Conservation (phyloP, 371 early-diverging fungal species). For the Racocetra persica region DNA sequence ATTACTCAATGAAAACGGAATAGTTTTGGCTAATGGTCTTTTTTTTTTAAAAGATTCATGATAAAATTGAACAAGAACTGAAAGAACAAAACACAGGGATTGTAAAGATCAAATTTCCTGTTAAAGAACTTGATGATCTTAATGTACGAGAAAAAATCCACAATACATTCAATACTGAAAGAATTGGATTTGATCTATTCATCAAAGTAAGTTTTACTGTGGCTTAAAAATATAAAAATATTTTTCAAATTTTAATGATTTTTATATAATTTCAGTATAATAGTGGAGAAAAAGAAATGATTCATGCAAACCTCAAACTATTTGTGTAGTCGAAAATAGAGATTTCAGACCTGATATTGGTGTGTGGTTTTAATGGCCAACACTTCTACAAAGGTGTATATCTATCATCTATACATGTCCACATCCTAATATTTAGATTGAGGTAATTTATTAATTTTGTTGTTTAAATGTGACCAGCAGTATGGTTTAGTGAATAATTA, state of each 20-base stretch:
- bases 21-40: too few relatives aligned
- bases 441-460: neutral
- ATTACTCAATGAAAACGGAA: too few relatives aligned
- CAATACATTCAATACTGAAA: too few relatives aligned
- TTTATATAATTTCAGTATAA: constrained; percentile 26
- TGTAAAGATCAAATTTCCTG: too few relatives aligned
- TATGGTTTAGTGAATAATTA: constrained; percentile 2
- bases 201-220: neutral
- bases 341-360: constrained; percentile 22
- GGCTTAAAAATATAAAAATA: neutral
- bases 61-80: too few relatives aligned
- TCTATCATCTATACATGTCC: neutral
- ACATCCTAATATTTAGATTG: neutral
- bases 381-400: neutral
- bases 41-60: too few relatives aligned
- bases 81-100: too few relatives aligned
- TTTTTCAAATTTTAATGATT: neutral
- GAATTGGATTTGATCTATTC: too few relatives aligned
- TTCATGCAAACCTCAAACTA: neutral
- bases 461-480: too few relatives aligned
- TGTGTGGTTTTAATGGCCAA: constrained; percentile 14
- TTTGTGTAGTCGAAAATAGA: constrained; percentile 20
- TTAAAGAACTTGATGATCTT: too few relatives aligned
- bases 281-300: neutral
- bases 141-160: too few relatives aligned